Evolutionary conservation across 2,329 filamentous ascomycete species (phyloP), one percentile per base, ranked within the genome.

Genomic region (Colletotrichum abscissum): DNA sequence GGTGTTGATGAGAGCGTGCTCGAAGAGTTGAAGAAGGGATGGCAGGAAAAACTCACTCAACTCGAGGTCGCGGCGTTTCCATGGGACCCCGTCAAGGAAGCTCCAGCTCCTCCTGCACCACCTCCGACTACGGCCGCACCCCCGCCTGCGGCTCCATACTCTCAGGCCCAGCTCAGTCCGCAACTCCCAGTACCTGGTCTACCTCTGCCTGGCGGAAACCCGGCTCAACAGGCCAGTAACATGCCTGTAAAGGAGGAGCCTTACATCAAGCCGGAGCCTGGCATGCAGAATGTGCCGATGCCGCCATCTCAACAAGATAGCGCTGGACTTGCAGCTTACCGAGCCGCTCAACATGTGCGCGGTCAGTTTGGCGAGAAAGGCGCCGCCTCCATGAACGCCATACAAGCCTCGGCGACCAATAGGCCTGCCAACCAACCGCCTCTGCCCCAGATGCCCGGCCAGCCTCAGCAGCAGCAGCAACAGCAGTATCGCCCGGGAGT

Each of bases 21-120:
- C 79, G 91, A 96, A 77, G 94, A 98, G 82, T 87, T 99, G 88
- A 78, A 80, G 72, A 70, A 98, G 95, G 94, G 92, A 85, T 99
- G 97, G 97, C 95, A 98, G 87, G 89, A 92, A 78, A 98, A 97
- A 84, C 89, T 99, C 46, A 93, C 95, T 1, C 91, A 92, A 77
- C 91, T 97, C 76, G 91, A 93, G 76, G 93, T 98, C 74, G 97
- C 97, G 73, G 87, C 90, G 70, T 98, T 98, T 81, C 96, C 97
- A 12, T 99, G 97, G 97, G 97, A 99, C 81, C 69, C 69, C 81
- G 54, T 54, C 56, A 92, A 93, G 80, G 92, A 93, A 65, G 89
- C 90, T 81, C 75, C 85, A 77, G 78, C 86, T 78, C 79, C 87
- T 78, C 78, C 82, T 72, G 80, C 85, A 69, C 77, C 81, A 76